Percentiles rank a stretch among this genome's conserved stretches.
These are phyloP conservation scores for Tillandsia leiboldiana DNA, from an alignment of 176 grass and related monocot genomes.

Conservation along the genomic window DNA sequence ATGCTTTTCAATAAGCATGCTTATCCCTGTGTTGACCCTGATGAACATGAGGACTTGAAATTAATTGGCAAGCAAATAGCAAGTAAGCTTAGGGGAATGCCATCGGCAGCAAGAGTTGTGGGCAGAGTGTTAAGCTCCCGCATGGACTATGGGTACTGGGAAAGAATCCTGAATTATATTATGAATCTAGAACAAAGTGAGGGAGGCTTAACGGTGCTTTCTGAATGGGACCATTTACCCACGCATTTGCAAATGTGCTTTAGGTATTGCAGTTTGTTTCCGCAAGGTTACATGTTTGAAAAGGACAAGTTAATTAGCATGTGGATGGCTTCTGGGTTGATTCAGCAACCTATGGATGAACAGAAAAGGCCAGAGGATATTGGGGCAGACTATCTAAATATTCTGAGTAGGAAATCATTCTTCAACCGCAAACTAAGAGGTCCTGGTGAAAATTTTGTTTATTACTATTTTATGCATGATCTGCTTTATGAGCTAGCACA, in stretches of 20 bases:
- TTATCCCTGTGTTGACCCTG: constrained; percentile 1
- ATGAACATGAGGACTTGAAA: background rate
- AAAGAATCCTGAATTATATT: background rate
- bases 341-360: background rate
- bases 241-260: constrained; percentile 10
- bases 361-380: constrained; percentile 1
- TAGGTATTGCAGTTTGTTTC: constrained; percentile 13
- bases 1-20: constrained; percentile 2
- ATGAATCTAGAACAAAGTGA: background rate
- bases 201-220: background rate
- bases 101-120: background rate
- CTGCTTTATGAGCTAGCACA: constrained; percentile 20
- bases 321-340: constrained; percentile 8
- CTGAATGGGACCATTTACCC: constrained; percentile 1
- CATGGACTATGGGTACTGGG: background rate
- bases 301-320: background rate
- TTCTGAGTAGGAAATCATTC: constrained; percentile 18
- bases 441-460: background rate
- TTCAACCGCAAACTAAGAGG: background rate
- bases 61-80: background rate
- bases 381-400: constrained; percentile 1
- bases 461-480: constrained; percentile 20
- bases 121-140: background rate
- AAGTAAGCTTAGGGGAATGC: background rate
- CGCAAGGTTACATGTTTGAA: constrained; percentile 1